phyloP scores from a whole-genome alignment of 306 rosid genomes.

The Sindora glabra region DNA sequence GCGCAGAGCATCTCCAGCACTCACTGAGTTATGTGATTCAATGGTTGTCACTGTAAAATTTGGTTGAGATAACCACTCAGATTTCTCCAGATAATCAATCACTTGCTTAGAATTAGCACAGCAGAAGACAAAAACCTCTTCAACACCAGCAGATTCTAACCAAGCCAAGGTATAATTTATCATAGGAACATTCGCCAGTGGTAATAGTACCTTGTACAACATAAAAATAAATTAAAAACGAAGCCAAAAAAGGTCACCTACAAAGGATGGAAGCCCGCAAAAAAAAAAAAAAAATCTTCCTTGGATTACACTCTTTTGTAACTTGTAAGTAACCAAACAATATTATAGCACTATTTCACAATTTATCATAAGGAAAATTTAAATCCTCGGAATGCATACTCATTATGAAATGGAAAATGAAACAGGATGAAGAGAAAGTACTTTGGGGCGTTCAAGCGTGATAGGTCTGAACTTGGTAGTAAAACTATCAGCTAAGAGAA shows the following conservation, averaged over 20 bases:
- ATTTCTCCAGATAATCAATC: conserved; percentile 62
- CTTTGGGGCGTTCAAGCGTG: conserved; percentile 92
- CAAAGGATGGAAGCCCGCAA: not conserved
- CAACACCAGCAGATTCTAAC: conserved; percentile 97
- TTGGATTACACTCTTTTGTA: not conserved
- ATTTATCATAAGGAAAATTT: not conserved
- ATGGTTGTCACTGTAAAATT: conserved; percentile 61
- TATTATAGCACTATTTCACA: not conserved
- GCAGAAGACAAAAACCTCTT: conserved; percentile 92
- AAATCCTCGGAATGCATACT: no score
- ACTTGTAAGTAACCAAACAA: not conserved
- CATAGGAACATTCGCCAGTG: conserved; percentile 85
- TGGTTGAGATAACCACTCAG: conserved; percentile 78
- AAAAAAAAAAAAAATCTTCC: not conserved
- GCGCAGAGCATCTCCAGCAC: conserved; percentile 94
- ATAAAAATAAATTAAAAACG: not conserved
- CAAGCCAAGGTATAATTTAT: conserved; percentile 80
- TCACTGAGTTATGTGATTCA: conserved; percentile 79
- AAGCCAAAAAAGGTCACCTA: not conserved
- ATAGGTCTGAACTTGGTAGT: conserved; percentile 89
- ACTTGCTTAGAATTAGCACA: conserved; percentile 93
- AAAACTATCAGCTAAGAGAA: conserved; percentile 89
- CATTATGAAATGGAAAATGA: not conserved
- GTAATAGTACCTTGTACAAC: conserved; percentile 60
- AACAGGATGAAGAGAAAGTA: not conserved